phyloP scores from a whole-genome alignment of 768 basidiomycete species.

The Amanita brunnescens region DNA sequence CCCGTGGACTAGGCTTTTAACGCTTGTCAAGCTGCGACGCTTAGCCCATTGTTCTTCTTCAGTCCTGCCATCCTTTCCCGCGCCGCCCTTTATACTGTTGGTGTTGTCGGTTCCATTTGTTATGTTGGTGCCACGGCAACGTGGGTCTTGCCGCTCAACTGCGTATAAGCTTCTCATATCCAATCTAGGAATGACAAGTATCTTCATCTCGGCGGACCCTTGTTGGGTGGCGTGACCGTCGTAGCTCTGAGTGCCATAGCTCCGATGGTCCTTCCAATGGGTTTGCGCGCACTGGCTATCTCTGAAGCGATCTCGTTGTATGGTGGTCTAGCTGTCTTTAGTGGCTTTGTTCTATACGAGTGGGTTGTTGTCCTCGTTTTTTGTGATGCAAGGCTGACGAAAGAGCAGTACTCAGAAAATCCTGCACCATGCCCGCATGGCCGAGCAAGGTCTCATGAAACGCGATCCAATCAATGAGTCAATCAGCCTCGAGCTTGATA shows the following conservation, averaged over 20 bases:
- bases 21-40: conserved; percentile 75
- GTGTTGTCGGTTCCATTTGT: conserved; percentile 77
- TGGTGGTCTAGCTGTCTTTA: conserved; percentile 82
- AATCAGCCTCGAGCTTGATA: conserved; percentile 72
- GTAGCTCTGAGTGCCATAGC: conserved; percentile 83
- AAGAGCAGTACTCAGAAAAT: conserved; percentile 73
- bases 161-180: neutral
- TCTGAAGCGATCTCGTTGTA: conserved; percentile 77
- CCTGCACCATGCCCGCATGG: conserved; percentile 63
- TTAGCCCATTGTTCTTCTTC: conserved; percentile 86
- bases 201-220: conserved; percentile 78
- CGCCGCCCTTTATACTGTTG: conserved; percentile 82
- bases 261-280: conserved; percentile 82
- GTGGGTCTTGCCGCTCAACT: conserved; percentile 26
- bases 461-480: conserved; percentile 75
- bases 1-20: conserved; percentile 60
- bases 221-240: conserved; percentile 83
- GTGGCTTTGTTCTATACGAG: conserved; percentile 85
- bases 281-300: conserved; percentile 66
- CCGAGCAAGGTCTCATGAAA: conserved; percentile 55
- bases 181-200: conserved; percentile 62
- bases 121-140: conserved; percentile 86
- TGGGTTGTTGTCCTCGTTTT: conserved; percentile 24
- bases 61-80: conserved; percentile 78
- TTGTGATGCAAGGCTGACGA: neutral